Evolutionary conservation across 2,329 filamentous ascomycete species (phyloP).

Genomic region (Aspergillus glaucus): DNA sequence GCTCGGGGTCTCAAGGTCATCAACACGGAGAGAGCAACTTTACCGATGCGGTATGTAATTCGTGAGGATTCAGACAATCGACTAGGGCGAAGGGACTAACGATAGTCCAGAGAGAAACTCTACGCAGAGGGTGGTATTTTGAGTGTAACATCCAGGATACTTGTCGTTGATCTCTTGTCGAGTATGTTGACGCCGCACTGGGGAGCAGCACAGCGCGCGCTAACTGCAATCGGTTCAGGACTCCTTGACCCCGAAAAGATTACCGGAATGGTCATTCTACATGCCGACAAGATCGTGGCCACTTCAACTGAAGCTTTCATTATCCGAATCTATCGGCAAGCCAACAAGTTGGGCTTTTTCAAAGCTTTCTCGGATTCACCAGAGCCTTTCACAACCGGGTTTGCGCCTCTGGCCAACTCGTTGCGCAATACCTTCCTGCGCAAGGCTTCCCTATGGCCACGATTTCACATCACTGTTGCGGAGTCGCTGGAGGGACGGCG

Average conservation of each 20-base stretch:
- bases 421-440: slow-evolving; percentile 87
- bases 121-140: slow-evolving; percentile 86
- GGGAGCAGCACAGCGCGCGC: neutral
- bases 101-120: slow-evolving; percentile 66
- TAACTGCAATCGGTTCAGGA: slow-evolving; percentile 21
- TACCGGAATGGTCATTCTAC: slow-evolving; percentile 78
- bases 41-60: slow-evolving; percentile 55
- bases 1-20: slow-evolving; percentile 83
- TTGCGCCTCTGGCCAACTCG: slow-evolving; percentile 80
- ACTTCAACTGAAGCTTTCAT: slow-evolving; percentile 95
- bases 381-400: slow-evolving; percentile 82
- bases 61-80: neutral
- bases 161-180: slow-evolving; percentile 91
- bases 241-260: slow-evolving; percentile 76
- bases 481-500: slow-evolving; percentile 83
- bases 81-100: slow-evolving; percentile 14
- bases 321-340: slow-evolving; percentile 83
- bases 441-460: slow-evolving; percentile 83
- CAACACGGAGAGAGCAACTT: slow-evolving; percentile 89
- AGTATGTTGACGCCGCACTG: slow-evolving; percentile 26
- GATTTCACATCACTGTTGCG: slow-evolving; percentile 87
- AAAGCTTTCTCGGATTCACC: slow-evolving; percentile 95
- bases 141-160: slow-evolving; percentile 89
- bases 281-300: slow-evolving; percentile 75
- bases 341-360: slow-evolving; percentile 87